Evolutionary conservation across 2,329 filamentous ascomycete species (phyloP).

Genomic region (Zymoseptoria brevis): DNA sequence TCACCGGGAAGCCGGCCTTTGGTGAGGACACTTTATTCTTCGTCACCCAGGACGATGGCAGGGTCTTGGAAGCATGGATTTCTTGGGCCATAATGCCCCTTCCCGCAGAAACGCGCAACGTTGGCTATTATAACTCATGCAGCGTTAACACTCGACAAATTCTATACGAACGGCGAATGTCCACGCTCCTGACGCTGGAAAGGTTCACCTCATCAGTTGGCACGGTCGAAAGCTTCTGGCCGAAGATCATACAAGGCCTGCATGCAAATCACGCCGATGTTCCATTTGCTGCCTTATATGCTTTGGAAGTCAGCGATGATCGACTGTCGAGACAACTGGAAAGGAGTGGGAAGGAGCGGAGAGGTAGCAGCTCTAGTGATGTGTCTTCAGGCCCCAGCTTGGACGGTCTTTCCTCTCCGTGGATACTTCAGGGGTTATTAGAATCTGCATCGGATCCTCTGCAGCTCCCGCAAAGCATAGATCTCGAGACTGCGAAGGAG

Average conservation of each 20-base stretch:
- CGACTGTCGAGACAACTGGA: background rate
- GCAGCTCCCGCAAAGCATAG: background rate
- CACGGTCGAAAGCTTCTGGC: slow-evolving; percentile 4
- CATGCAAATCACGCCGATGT: slow-evolving; percentile 9
- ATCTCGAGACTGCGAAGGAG: background rate
- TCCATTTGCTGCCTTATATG: slow-evolving; percentile 12
- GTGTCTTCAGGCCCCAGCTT: background rate
- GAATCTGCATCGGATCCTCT: background rate
- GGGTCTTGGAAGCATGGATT: slow-evolving; percentile 10
- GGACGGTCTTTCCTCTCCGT: background rate
- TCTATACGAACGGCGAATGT: slow-evolving; percentile 9
- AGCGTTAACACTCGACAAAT: slow-evolving; percentile 9
- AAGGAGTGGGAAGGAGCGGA: no score
- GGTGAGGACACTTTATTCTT: slow-evolving; percentile 11
- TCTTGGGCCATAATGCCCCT: slow-evolving; percentile 8
- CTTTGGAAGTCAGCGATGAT: background rate
- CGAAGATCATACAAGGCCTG: slow-evolving; percentile 4
- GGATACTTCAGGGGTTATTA: slow-evolving; percentile 4
- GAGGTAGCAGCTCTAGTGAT: background rate
- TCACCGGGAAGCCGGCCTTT: slow-evolving; percentile 6
- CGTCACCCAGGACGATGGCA: slow-evolving; percentile 7
- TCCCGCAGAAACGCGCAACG: slow-evolving; percentile 1
- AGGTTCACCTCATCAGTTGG: background rate
- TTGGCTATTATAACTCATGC: slow-evolving; percentile 9
- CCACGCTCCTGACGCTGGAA: slow-evolving; percentile 8